Evolutionary conservation across 2,329 filamentous ascomycete genomes (phyloP), one percentile per base, ranked within the genome.

Genomic region (Ophiostoma quercus): DNA sequence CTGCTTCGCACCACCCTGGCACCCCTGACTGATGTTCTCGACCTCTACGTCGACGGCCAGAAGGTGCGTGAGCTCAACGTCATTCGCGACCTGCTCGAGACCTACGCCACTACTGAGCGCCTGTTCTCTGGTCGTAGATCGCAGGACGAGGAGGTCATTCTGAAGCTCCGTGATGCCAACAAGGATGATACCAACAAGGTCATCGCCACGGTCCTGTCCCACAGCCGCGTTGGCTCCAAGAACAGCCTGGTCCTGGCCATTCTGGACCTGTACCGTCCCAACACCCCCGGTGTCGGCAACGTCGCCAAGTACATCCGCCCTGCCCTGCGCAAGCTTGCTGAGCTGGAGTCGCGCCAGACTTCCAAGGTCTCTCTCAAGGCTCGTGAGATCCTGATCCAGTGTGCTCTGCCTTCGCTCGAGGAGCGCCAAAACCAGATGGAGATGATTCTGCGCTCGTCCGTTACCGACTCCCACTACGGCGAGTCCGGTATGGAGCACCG

Each of bases 311-410:
- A 94, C 80, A 89, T 99, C 79, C 91, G 93, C 75, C 87, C 90
- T 3, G 86, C 91, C 22, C 86, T 99, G 34, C 91, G 91, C 77
- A 91, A 90, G 80, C 85, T 99, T 74, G 94, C 95, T 0, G 95
- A 99, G 79, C 87, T 99, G 16, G 92, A 96, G 80, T 93, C 91
- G 82, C 82, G 88, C 83, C 77, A 85, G 67, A 95, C 94, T 12
- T 92, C 94, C 74, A 99, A 98, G 88, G 94, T 99, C 60, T 92
- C 94, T 0, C 86, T 99, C 74, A 99, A 99, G 85, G 94, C 95
- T 65, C 91, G 95, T 78, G 95, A 99, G 82, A 90, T 98, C 68
- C 89, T 99, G 76, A 99, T 99, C 73, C 95, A 98, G 81, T 97
- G 93, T 78, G 94, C 95, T 69, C 87, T 99, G 78, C 95, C 95